Evolutionary conservation across 768 basidiomycete genomes (phyloP).

Genomic region (Mycena rosella): DNA sequence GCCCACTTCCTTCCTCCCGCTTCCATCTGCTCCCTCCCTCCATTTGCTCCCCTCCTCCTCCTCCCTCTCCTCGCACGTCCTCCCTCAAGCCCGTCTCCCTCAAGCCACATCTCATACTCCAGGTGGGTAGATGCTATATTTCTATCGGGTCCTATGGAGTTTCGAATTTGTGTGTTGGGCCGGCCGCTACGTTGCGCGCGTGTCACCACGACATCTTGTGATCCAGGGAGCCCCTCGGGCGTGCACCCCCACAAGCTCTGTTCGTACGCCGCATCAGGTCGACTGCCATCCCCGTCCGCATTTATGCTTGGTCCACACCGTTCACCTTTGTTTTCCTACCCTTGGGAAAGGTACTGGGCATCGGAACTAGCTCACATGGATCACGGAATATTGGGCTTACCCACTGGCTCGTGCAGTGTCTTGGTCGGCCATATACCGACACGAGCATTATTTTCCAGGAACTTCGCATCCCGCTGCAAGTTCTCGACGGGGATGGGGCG

Average conservation of each 20-base stretch:
- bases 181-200: neutral
- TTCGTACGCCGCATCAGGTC: neutral
- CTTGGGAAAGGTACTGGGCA: neutral
- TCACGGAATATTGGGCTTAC: slow-evolving; percentile 15
- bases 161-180: neutral
- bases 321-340: neutral
- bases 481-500: too few species aligned
- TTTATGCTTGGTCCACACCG: slow-evolving; percentile 18
- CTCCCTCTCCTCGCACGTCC: neutral
- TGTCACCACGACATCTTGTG: neutral
- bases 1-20: slow-evolving; percentile 5
- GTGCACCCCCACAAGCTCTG: neutral
- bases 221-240: neutral
- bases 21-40: neutral
- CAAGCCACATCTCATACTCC: neutral
- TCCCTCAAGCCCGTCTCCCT: neutral
- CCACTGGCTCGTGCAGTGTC: slow-evolving; percentile 22
- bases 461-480: neutral
- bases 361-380: neutral
- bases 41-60: neutral
- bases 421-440: slow-evolving; percentile 13
- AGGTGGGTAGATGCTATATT: neutral
- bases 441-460: neutral
- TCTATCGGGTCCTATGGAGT: neutral
- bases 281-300: slow-evolving; percentile 9